Evolutionary conservation across 2,329 filamentous ascomycete species (phyloP), one percentile per base, ranked within the genome.

Genomic region (Pseudogymnoascus pannorum): DNA sequence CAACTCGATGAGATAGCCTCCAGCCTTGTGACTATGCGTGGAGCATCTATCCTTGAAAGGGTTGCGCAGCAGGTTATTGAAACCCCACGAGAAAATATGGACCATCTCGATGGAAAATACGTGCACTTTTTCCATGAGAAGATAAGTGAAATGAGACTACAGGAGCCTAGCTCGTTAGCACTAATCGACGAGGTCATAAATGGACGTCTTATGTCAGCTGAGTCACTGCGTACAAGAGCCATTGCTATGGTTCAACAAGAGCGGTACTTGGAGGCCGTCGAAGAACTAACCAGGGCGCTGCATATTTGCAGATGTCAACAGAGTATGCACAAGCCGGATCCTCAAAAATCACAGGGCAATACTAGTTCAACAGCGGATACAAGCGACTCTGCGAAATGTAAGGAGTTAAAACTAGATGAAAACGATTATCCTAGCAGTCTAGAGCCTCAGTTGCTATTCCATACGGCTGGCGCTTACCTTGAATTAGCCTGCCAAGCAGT

Each of bases 71-170:
- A 88, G 64, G 90, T 95, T 31, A 75, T 94, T 64, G 85, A 89
- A 71, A 31, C 24, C 4, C 44, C 44, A 16, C 80, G 89, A 64
- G 86, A 83, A 63, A 79, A 84, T n/a, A 72, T 79, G 58, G 86
- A 92, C 69, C 74, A 79, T 44, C n/a, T 54, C 24, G 88, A 94
- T 69, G 91, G 89, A 26, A 88, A 87, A 73, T 94, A 94, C 71
- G 91, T 94, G n/a, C 88, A 94, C 71, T 94, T 93, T 75, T 95
- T 95, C 73, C 89, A 93, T 74, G 89, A 95, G 75, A 94, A 93
- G 81, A 92, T 94, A 24, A 88, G n/a, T n/a, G n/a, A n/a, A n/a
- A n/a, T n/a, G n/a, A n/a, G n/a, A n/a, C n/a, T n/a, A n/a, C n/a
- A n/a, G n/a, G n/a, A n/a, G n/a, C n/a, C n/a, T n/a, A n/a, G n/a